Percentiles rank a stretch among this genome's conserved stretches.
Evolutionary conservation across 2,329 filamentous ascomycete genomes (phyloP).

Genomic region (Xylaria sp.): DNA sequence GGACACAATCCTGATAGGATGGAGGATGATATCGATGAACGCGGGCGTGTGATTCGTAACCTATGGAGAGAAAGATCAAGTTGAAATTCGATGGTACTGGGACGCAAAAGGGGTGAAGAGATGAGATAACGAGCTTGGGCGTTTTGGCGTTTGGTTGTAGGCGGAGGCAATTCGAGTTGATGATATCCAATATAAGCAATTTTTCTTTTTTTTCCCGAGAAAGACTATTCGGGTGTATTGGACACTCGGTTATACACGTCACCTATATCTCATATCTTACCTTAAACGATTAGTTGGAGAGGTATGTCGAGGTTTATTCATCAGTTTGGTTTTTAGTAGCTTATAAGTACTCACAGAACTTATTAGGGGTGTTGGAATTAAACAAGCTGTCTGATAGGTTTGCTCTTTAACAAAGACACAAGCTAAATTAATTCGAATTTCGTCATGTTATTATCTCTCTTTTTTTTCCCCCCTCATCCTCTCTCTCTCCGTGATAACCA

Average conservation of each 20-base stretch:
- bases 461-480: too few relatives aligned
- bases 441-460: neutral
- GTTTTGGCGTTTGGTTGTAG: slow-evolving; percentile 20
- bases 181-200: slow-evolving; percentile 27
- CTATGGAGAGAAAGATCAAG: slow-evolving; percentile 24
- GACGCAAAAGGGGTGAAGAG: neutral
- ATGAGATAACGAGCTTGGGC: slow-evolving; percentile 14
- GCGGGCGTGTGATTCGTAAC: slow-evolving; percentile 54
- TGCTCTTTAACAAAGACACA: too few relatives aligned
- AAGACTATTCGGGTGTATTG: neutral
- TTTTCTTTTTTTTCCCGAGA: neutral
- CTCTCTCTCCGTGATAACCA: too few relatives aligned
- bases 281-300: too few relatives aligned
- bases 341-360: too few relatives aligned
- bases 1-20: slow-evolving; percentile 62
- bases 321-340: too few relatives aligned
- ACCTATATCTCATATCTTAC: too few relatives aligned
- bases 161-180: slow-evolving; percentile 9
- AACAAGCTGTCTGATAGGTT: too few relatives aligned
- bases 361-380: too few relatives aligned
- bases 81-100: neutral
- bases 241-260: neutral
- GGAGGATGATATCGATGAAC: slow-evolving; percentile 58
- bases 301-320: too few relatives aligned
- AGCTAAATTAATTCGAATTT: neutral